Evolutionary conservation across 2,329 filamentous ascomycete species (phyloP).

Genomic region (Arthrobotrys sinensis): DNA sequence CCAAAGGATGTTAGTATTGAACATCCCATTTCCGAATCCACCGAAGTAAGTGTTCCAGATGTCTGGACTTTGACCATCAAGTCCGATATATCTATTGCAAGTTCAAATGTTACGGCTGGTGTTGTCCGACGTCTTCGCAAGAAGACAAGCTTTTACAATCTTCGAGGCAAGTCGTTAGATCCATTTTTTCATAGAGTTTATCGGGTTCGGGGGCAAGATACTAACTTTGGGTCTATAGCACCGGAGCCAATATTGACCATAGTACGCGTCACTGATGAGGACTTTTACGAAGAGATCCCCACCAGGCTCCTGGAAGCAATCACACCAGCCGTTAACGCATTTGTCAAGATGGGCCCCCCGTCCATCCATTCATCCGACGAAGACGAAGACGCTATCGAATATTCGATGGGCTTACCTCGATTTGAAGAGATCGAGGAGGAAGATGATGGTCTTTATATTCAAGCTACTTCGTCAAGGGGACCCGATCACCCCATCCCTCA

Average conservation of each 20-base stretch:
- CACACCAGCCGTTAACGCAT: background rate
- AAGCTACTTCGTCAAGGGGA: background rate
- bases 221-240: background rate
- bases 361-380: background rate
- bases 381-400: background rate
- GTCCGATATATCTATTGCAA: background rate
- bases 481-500: background rate
- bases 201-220: too few species aligned
- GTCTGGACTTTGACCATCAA: background rate
- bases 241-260: background rate
- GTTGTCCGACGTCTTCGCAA: conserved; percentile 5
- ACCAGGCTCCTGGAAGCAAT: background rate
- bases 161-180: background rate
- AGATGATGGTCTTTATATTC: background rate
- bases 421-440: background rate
- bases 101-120: background rate
- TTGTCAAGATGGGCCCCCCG: too few species aligned
- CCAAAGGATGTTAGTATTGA: background rate
- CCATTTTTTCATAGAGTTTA: background rate
- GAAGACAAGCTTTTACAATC: background rate
- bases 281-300: background rate
- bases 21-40: background rate
- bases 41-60: background rate
- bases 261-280: background rate
- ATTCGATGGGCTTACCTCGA: background rate